phyloP scores from a whole-genome alignment of 495 filamentous ascomycete genomes.

The Penicillium daleae region DNA sequence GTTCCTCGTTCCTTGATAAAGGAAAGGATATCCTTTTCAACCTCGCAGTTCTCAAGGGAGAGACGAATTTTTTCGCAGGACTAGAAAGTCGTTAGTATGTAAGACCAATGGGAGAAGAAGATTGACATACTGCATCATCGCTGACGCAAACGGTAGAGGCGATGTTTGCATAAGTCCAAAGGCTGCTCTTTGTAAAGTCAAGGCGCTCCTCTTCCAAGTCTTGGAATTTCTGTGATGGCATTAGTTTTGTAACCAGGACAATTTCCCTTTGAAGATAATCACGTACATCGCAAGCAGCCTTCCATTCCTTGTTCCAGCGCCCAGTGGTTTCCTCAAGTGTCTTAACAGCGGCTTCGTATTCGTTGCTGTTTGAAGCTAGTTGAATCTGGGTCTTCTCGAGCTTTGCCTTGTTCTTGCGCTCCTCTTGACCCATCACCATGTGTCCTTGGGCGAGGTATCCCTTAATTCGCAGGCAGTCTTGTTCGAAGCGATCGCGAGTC shows the following conservation, averaged over 20 bases:
- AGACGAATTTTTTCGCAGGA: slow-evolving; percentile 97
- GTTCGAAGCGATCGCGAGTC: slow-evolving; percentile 92
- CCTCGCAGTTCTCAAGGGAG: slow-evolving; percentile 92
- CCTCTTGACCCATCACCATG: slow-evolving; percentile 99
- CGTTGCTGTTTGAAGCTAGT: slow-evolving; percentile 82
- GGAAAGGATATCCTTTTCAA: slow-evolving; percentile 87
- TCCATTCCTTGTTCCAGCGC: slow-evolving; percentile 98
- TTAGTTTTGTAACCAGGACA: neutral
- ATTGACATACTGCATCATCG: slow-evolving; percentile 75
- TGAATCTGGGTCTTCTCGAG: slow-evolving; percentile 98
- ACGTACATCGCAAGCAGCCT: slow-evolving; percentile 84
- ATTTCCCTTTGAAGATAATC: neutral
- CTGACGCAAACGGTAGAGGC: slow-evolving; percentile 98
- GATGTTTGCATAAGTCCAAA: slow-evolving; percentile 98
- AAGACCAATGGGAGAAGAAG: neutral
- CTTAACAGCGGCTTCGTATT: slow-evolving; percentile 93
- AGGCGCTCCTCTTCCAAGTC: slow-evolving; percentile 97
- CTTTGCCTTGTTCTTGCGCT: slow-evolving; percentile 98
- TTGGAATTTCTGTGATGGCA: slow-evolving; percentile 79
- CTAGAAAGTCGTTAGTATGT: slow-evolving; percentile 38
- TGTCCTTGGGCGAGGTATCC: slow-evolving; percentile 98
- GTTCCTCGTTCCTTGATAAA: slow-evolving; percentile 93
- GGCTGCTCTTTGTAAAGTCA: slow-evolving; percentile 94
- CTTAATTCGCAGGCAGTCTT: slow-evolving; percentile 97
- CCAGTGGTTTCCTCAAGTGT: slow-evolving; percentile 93